Base-by-base conservation (phyloP, 2,329 filamentous ascomycete genomes). In the Cladobotryum protrusum region DNA sequence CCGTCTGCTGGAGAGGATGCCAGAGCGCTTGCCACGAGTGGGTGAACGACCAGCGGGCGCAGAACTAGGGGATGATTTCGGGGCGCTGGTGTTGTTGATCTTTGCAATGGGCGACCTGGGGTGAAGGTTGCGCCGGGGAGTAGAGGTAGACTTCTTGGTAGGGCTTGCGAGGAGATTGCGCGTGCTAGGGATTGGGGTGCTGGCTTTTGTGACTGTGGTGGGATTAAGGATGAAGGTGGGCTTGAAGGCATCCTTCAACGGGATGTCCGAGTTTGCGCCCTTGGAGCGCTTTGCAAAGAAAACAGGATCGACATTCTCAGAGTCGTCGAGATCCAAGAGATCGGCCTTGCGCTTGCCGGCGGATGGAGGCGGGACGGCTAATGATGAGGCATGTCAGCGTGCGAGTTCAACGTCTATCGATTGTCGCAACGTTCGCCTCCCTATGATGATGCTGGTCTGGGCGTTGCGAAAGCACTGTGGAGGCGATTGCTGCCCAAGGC, bases 11-110 rank as follows among this genome's bases (percentile, higher is more conserved):
- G 80, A 82, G 39, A 89, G 74, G 55, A 89, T 81, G 46, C 82
- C 81, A 24, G 83, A 74, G 53, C 83, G 81, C 70, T 89, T 90
- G 60, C 68, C 68, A 45, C 85, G 74, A n/a, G 78, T 86, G 2
- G 89, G 89, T 3, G 89, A 93, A 54, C 89, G 87, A 43, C 89
- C 87, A 58, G 87, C 87, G 37, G 86, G 85, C n/a, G 85, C 81
- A 43, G 81, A 75, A 15, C 81, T 70, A 12, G 82, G 77, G 13
- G 78, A 72, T 1, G 80, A 74, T 55, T 73, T 74, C 53, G 72
- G 57, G 53, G 70, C 63, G 49, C 58, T 61, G 7, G 70, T 69
- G 6, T 69, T 69, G 64, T 70, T 74, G 49, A 77, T 57, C 58
- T 70, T 78, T 37, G 68, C 56, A 47, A 70, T 64, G 14, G 77